Base-by-base conservation (phyloP, 257 asterid genomes). In the Apocynum venetum region DNA sequence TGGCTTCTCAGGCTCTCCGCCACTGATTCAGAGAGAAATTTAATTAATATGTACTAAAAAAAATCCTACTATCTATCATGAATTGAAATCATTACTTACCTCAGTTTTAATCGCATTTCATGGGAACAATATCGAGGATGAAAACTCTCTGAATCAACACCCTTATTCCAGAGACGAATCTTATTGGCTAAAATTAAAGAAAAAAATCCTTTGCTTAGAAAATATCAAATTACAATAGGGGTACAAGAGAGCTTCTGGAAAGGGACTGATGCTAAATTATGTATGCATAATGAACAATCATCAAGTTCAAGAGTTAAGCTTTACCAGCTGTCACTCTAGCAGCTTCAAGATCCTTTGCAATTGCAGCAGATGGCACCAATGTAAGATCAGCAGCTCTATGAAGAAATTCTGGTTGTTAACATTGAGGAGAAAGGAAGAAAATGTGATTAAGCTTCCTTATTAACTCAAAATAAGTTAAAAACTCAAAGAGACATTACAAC, bases 301-400 rank as follows among this genome's bases (percentile, higher is more conserved):
- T 25, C 64, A 46, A 78, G 19, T 69, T 64, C 55, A 49, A 72
- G 68, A 51, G 9, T 48, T 41, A 53, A 55, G 59, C 57, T 69
- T 85, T 85, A 94, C 98, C 97, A 88, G 89, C 87, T 65, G 98
- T 88, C 73, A 90, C 97, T 73, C 86, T 83, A 80, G 94, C 97
- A 74, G 89, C 97, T 82, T 84, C 89, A 38, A 94, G 89, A 80
- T 94, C 98, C 89, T 91, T 92, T 6, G 89, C 98, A 64, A 94
- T 90, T 81, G 98, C 98, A 86, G 92, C 96, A 78, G 98, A 94
- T 57, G 97, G 96, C 70, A 94, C 98, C 67, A 94, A 87, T 0
- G 98, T 94, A 72, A 94, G 96, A 84, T 94, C 98, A 31, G 98
- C 98, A 63, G 97, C 94, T 82, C 98, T 86, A 71, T 92, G 98